phyloP scores from a whole-genome alignment of 2,329 filamentous ascomycete genomes.

The Aureobasidium sp. region DNA sequence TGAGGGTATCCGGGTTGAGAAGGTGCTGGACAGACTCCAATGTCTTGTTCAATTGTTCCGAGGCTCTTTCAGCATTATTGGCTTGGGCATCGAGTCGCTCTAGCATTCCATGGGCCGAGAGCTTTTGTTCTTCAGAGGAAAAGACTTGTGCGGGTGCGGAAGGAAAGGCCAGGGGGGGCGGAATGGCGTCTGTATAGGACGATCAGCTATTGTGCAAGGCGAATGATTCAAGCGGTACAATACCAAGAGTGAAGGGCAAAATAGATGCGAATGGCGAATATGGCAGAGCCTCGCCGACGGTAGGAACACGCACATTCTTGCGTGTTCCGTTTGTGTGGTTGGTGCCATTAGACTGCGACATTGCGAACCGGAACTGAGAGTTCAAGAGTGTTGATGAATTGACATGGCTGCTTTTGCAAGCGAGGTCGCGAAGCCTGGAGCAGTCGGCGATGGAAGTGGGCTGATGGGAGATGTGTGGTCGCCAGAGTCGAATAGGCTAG shows the following conservation, averaged over 20 bases:
- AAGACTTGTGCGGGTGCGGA: constrained; percentile 33
- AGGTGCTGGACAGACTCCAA: constrained; percentile 69
- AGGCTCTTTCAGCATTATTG: constrained; percentile 49
- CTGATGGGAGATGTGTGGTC: neutral
- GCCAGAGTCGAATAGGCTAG: neutral
- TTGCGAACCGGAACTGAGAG: neutral
- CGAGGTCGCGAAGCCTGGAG: neutral
- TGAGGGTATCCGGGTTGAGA: constrained; percentile 62
- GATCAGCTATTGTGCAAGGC: neutral
- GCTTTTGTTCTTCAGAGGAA: constrained; percentile 39
- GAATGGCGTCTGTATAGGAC: constrained; percentile 38
- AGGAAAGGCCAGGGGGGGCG: constrained; percentile 37
- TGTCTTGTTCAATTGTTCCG: constrained; percentile 62
- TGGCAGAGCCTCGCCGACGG: constrained; percentile 68
- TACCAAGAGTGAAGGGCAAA: constrained; percentile 70
- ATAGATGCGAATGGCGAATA: constrained; percentile 77
- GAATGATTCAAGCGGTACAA: constrained; percentile 20
- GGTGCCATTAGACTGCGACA: constrained; percentile 6
- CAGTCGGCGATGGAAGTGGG: neutral
- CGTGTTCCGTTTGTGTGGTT: neutral
- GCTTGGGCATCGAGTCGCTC: constrained; percentile 67
- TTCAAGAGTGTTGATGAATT: neutral
- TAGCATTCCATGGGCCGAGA: constrained; percentile 47
- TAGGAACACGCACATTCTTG: constrained; percentile 32
- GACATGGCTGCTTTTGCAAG: constrained; percentile 5